Conservation (phyloP, 345 rosid species). For the Syzygium aqueum region DNA sequence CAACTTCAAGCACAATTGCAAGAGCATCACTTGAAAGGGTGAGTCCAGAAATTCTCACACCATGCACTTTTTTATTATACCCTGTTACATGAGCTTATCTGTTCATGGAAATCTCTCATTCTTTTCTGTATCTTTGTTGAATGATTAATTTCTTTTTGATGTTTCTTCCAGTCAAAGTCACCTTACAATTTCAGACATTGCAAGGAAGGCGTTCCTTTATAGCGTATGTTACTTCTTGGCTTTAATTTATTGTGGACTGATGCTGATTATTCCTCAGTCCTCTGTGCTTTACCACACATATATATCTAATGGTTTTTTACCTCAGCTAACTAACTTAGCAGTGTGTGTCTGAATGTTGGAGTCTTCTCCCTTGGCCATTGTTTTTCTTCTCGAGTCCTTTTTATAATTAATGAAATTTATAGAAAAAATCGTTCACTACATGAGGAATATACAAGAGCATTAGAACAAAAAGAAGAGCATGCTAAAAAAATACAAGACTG, state of each 20-base stretch:
- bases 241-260: neutral
- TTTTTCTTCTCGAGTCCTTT: neutral
- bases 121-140: neutral
- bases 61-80: neutral
- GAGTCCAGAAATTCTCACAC: conserved; percentile 10
- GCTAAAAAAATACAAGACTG: neutral
- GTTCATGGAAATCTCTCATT: neutral
- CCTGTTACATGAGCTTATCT: neutral
- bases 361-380: neutral
- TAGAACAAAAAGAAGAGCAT: neutral
- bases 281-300: neutral
- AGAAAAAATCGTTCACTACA: neutral
- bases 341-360: neutral
- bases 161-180: conserved; percentile 61
- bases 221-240: conserved; percentile 46
- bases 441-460: neutral
- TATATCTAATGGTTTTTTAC: neutral
- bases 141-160: conserved; percentile 7
- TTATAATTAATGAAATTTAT: neutral
- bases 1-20: conserved; percentile 95
- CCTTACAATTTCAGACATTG: conserved; percentile 82
- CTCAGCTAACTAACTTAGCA: neutral
- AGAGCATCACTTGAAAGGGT: conserved; percentile 90
- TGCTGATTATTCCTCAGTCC: neutral
- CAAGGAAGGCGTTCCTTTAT: conserved; percentile 96